Base-by-base conservation (phyloP, 202 grass and related monocot genomes). In the Schoenoplectus tabernaemontani region DNA sequence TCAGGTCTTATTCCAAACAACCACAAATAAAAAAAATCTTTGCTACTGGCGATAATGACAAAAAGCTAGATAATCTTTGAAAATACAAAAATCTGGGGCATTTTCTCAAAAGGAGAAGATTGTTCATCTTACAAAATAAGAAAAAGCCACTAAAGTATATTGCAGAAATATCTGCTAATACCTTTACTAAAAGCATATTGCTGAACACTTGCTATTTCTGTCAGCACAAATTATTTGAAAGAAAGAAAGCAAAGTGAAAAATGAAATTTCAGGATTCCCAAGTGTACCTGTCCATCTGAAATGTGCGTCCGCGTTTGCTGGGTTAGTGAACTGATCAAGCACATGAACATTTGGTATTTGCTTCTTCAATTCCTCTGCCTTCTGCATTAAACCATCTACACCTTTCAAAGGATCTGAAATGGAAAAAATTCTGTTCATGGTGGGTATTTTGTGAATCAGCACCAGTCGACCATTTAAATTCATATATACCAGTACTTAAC, bases 221-320 rank as follows among this genome's bases (percentile, higher is more conserved):
- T 32, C 42, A 48, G 46, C 46, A 74, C 24, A 53, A 54, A 17
- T 50, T n/a, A 8, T 61, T 56, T 76, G 33, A 17, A 53, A 3
- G 59, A 26, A 79, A 42, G 7, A 50, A 80, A 64, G 43, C 13
- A 64, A 64, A 48, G 44, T 51, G 9, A 30, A 51, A 51, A 12
- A n/a, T n/a, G n/a, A n/a, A n/a, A n/a, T n/a, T n/a, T n/a, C 20
- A 64, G 57, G 77, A n/a, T 39, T 82, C 57, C 76, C 46, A 84
- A 70, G 34, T 47, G 47, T 90, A 97, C 94, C 94, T 68, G 94
- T 97, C 82, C 86, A 83, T 77, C 54, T 90, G 43, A 87, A 44
- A 64, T 94, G 91, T 47, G 94, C 94, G 0, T 92, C 94, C 61
- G 78, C 80, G 84, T 97, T 97, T 72, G 91, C 89, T 47, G 74